Base-by-base conservation (phyloP, 768 basidiomycete genomes). In the Kwoniella sp. region DNA sequence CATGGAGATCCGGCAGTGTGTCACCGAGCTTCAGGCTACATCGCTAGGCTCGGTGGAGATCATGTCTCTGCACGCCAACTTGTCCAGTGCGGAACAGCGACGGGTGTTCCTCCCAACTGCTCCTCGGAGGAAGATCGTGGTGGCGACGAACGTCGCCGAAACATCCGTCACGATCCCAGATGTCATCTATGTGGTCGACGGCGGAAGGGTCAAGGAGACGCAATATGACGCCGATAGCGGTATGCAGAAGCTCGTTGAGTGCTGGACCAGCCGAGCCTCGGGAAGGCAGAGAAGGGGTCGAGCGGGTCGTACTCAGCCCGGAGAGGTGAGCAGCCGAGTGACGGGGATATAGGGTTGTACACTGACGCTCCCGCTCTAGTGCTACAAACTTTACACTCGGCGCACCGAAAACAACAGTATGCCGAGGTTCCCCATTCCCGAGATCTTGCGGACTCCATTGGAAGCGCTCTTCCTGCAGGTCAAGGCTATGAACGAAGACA, bases 91-190 rank as follows among this genome's bases (percentile, higher is more conserved):
- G 11, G 90, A 95, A 65, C 92, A 96, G 70, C 81, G 83, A 12
- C 76, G 76, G 7, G 86, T 91, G 0, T 96, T 95, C 65, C 74
- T 79, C 8, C 81, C 82, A 0, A 75, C 79, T 2, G 77, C 77
- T 31, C 69, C 73, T 0, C 63, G 56, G 44, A 85, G 90, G 80
- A 93, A 93, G 71, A 81, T 93, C 25, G 84, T 95, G 37, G 88
- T 83, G 0, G 81, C 89, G 0, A 95, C 92, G 3, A 95, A 95
- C 65, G 87, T 96, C 26, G 49, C 61, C 19, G 49, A 90, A 83
- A 91, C 89, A 1, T 89, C 87, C 2, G 87, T 92, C 47, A 91
- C 89, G 0, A 89, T 95, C 50, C 86, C 91, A 63, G 89, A 92
- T 63, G 80, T 92, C 20, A 78, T 86, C 31, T 88, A 86, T 63